These are phyloP conservation scores for Blastocystis sp. DNA, from an alignment of 352 stramenopile genomes.

Conservation along the genomic window DNA sequence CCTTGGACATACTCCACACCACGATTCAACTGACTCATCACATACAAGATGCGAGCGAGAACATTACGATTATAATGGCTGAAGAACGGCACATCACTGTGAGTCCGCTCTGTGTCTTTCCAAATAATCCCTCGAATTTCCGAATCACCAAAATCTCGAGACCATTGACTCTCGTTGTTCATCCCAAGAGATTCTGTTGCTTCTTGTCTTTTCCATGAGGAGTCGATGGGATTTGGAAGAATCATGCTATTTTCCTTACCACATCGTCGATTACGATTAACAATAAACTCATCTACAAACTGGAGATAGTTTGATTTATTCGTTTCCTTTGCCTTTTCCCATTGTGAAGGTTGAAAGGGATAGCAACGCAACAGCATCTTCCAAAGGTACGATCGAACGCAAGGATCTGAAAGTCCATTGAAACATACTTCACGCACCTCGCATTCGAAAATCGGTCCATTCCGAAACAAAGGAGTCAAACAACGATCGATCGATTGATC, in stretches of 20 bases:
- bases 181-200: not conserved
- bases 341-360: slow-evolving; percentile 41
- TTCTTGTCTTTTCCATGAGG: slow-evolving; percentile 35
- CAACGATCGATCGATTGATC: not conserved
- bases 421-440: slow-evolving; percentile 53
- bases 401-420: slow-evolving; percentile 52
- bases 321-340: not conserved
- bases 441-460: slow-evolving; percentile 32
- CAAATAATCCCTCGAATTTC: slow-evolving; percentile 72
- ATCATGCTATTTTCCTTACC: slow-evolving; percentile 36
- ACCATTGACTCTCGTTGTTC: slow-evolving; percentile 25
- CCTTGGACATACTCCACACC: slow-evolving; percentile 77
- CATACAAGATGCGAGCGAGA: slow-evolving; percentile 74
- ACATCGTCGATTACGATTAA: not conserved
- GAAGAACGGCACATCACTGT: slow-evolving; percentile 74
- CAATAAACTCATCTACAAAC: slow-evolving; percentile 62
- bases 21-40: slow-evolving; percentile 76
- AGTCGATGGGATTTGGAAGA: slow-evolving; percentile 5
- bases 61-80: slow-evolving; percentile 67
- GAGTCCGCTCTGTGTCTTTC: slow-evolving; percentile 75
- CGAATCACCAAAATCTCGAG: slow-evolving; percentile 42
- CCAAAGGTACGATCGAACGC: slow-evolving; percentile 46
- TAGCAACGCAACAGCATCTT: slow-evolving; percentile 49
- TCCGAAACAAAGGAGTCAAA: not conserved
- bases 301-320: slow-evolving; percentile 53